These are phyloP conservation scores for Trichosanthes truncata DNA, from an alignment of 306 rosid genomes.

Conservation along the genomic window DNA sequence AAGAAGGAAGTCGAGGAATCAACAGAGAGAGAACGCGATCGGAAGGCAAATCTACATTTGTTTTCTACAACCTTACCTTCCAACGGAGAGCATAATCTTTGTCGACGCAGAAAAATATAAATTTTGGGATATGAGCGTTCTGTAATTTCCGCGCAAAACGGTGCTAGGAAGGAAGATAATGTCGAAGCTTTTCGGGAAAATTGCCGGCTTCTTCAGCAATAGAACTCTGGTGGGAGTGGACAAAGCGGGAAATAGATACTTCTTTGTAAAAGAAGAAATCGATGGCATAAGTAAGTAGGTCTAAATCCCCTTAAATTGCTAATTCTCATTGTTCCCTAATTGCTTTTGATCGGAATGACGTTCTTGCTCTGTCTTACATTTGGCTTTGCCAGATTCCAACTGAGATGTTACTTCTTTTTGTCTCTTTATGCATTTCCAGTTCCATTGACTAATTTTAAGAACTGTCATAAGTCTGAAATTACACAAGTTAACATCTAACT, in stretches of 20 bases:
- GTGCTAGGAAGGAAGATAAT: constrained; percentile 14
- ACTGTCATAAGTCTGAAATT: neutral
- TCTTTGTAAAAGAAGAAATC: constrained; percentile 47
- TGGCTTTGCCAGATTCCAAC: neutral
- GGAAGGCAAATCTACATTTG: neutral
- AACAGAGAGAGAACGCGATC: neutral
- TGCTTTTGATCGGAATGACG: neutral
- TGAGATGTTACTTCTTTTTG: neutral
- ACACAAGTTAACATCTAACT: neutral
- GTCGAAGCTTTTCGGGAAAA: constrained; percentile 56
- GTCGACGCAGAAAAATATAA: neutral
- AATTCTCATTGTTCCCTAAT: neutral
- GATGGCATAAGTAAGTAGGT: constrained; percentile 70
- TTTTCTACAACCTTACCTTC: neutral
- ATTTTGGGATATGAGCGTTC: neutral
- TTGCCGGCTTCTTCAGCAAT: constrained; percentile 40
- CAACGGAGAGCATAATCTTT: neutral
- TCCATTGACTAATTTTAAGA: neutral
- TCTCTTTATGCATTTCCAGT: neutral
- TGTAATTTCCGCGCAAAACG: neutral
- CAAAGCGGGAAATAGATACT: constrained; percentile 70
- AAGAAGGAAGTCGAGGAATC: neutral
- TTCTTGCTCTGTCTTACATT: neutral
- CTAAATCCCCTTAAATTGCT: constrained; percentile 9
- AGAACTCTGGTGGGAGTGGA: constrained; percentile 53